Evolutionary conservation across 352 stramenopile species (phyloP), one percentile per base, ranked within the genome.

Genomic region (Chrysophaeum taylorii): DNA sequence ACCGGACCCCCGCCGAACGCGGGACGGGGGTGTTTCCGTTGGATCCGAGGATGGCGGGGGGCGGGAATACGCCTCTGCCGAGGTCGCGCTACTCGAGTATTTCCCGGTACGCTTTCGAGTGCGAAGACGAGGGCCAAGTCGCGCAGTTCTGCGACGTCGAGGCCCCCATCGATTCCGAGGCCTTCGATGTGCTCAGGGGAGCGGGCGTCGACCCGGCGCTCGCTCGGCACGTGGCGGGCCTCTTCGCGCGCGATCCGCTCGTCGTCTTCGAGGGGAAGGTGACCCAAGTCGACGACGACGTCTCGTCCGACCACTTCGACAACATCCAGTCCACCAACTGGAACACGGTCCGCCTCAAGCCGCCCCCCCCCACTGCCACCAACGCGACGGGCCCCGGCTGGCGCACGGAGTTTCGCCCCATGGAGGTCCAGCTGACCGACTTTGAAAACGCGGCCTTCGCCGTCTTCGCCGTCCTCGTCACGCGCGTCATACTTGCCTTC

Each of bases 301-400:
- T 75, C 25, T 82, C 84, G 67, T 93, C 87, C 1, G 94, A 98
- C 72, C 94, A 99, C 78, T 98, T 97, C 79, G 94, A 99, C 80
- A 98, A 96, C 78, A 98, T 99, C 72, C 96, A 99, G 85, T 97
- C 89, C 75, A 99, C 95, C 31, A 99, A 99, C 78, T 99, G 96
- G 96, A 84, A 66, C 57, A 66, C 57, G 33, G 57, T 66, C 2
- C 57, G 57, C 9, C 57, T 66, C 33, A 66, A 66, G 35, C 57
- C 57, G 57, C 57, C 57, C 33, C 33, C 57, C 9, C 9, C 15
- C 7, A n/a, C n/a, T n/a, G n/a, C 72, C 29, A 78, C 82, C 25
- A 85, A 87, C 64, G 78, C 85, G 69, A 83, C 81, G 23, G 79
- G 87, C 36, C 92, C 92, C 78, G 88, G 87, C 50, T 95, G 89